Conservation (phyloP, 2,329 filamentous ascomycete genomes). For the Pyrenophora seminiperda region DNA sequence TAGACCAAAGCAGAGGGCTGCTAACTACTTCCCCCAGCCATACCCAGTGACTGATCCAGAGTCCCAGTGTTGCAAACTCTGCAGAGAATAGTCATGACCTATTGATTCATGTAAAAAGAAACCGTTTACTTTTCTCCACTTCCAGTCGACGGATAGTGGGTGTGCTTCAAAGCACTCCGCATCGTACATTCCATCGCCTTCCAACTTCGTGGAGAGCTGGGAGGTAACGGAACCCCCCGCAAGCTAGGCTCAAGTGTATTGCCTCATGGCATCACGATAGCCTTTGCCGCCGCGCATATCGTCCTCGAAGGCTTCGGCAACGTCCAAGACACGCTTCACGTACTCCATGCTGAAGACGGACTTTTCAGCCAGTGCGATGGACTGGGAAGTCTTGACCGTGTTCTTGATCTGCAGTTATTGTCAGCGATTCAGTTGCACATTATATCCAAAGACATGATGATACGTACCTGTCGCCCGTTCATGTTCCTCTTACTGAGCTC, state of each 20-base stretch:
- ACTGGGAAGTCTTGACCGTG: constrained; percentile 80
- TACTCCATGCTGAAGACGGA: constrained; percentile 76
- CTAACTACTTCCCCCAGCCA: no score
- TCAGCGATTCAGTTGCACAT: constrained; percentile 12
- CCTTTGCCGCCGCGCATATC: constrained; percentile 82
- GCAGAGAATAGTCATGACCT: no score
- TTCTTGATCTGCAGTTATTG: constrained; percentile 76
- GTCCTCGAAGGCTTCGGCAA: constrained; percentile 79
- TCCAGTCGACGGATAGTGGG: no score
- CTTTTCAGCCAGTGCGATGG: constrained; percentile 76
- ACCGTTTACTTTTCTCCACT: no score
- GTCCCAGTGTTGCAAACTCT: no score
- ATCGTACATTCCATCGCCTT: no score
- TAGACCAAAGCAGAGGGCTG: no score
- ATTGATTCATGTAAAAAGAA: no score
- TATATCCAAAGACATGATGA: not conserved
- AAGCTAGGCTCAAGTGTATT: constrained; percentile 63
- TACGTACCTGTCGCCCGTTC: constrained; percentile 67
- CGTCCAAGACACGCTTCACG: constrained; percentile 80
- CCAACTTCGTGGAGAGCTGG: no score
- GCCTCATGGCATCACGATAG: constrained; percentile 82
- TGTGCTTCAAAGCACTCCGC: no score
- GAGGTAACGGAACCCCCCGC: no score
- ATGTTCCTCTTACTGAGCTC: constrained; percentile 69
- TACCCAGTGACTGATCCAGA: no score